A percentile compares a stretch with the other conserved stretches of the same genome.
phyloP scores from a whole-genome alignment of 768 basidiomycete genomes.

The Cyclocybe aegerita region DNA sequence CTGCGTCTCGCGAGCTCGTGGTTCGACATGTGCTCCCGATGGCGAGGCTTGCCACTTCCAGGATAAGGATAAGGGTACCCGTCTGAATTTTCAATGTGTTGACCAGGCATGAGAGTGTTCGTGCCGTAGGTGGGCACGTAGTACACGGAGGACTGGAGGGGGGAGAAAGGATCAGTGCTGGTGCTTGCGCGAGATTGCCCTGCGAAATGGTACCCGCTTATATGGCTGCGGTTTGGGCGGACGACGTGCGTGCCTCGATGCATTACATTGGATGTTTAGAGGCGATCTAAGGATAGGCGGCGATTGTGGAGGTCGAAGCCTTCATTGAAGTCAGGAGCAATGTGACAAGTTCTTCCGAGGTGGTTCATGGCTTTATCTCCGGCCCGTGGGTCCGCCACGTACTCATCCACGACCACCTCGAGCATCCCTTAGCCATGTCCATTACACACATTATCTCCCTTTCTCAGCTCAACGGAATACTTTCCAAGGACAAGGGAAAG shows the following conservation, averaged over 20 bases:
- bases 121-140: no score
- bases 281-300: background rate
- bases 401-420: background rate
- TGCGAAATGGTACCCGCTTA: no score
- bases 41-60: background rate
- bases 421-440: conserved; percentile 21
- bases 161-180: no score
- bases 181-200: no score
- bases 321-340: no score
- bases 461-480: conserved; percentile 59
- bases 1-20: background rate
- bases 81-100: no score
- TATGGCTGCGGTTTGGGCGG: no score
- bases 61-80: no score
- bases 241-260: background rate
- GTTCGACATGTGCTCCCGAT: background rate
- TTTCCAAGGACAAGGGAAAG: conserved; percentile 61
- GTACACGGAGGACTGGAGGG: no score
- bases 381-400: conserved; percentile 7
- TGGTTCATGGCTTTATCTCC: background rate
- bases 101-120: no score
- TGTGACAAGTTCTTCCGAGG: no score
- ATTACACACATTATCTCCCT: conserved; percentile 63
- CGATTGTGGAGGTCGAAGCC: background rate
- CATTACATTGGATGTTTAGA: background rate